Base-by-base conservation (phyloP, 345 rosid genomes). In the Eutrema japonicum region DNA sequence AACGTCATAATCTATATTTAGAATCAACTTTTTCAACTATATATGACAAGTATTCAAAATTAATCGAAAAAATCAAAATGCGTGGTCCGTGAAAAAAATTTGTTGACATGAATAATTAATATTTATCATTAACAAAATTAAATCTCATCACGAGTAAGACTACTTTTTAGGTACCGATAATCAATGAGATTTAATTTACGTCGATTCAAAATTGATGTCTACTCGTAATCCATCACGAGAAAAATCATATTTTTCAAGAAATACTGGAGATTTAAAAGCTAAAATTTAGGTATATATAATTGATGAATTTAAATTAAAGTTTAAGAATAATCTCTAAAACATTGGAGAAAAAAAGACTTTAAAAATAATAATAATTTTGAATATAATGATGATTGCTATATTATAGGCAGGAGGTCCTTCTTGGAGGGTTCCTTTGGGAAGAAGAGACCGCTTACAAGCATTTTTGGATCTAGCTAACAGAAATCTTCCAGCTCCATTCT, bases 401-500 rank as follows among this genome's bases (percentile, higher is more conserved):
- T 14, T 32, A 45, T 63, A 76, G 79, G 70, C 79, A 64, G 79
- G 79, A 54, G 79, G 79, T 54, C 79, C 79, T 37, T 63, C 71
- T 29, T 76, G 79, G 79, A 69, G 70, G 8, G 79, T 41, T 37
- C 75, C 79, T 50, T 55, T 76, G 47, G 79, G 79, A 3, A 76
- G 79, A 70, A 70, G 79, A 76, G 79, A 76, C 53, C 70, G 79
- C 32, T 54, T 70, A 63, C 58, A 32, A 46, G 79, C 79, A 55
- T 70, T 70, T 70, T 0, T 76, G 3, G 1, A 6, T 4, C 66
- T 76, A 0, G 40, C 80, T 40, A 70, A 38, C 56, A 4, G 0
- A 0, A 70, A 64, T n/a, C 75, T 76, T 52, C 80, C 80, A 12
- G 13, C 36, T 71, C 80, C 80, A 48, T 22, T 1, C 62, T 2